phyloP scores from a whole-genome alignment of 352 stramenopile genomes.

The Phytophthora europaea region DNA sequence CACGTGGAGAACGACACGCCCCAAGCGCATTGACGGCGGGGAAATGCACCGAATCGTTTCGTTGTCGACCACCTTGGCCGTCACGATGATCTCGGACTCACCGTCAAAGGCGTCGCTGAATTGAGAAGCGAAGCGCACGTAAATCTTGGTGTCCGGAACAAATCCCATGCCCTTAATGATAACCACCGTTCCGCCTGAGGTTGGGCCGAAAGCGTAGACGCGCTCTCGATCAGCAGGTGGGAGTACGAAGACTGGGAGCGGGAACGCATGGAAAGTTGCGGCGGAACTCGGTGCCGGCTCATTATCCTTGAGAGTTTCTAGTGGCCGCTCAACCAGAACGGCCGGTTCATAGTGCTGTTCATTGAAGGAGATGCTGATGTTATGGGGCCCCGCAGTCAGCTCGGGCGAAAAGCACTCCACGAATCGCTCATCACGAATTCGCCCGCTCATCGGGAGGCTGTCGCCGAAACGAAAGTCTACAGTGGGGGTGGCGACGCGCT shows the following conservation, averaged over 20 bases:
- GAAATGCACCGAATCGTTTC: slow-evolving; percentile 64
- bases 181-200: slow-evolving; percentile 57
- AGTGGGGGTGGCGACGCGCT: slow-evolving; percentile 62
- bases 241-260: slow-evolving; percentile 65
- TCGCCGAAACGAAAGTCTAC: slow-evolving; percentile 74
- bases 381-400: slow-evolving; percentile 51
- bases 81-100: slow-evolving; percentile 53
- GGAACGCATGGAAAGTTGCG: slow-evolving; percentile 62
- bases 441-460: slow-evolving; percentile 38
- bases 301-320: slow-evolving; percentile 6
- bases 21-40: slow-evolving; percentile 42
- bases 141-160: slow-evolving; percentile 68
- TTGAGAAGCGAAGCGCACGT: slow-evolving; percentile 68
- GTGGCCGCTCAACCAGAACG: slow-evolving; percentile 7
- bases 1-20: slow-evolving; percentile 58
- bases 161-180: slow-evolving; percentile 70
- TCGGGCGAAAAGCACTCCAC: slow-evolving; percentile 77
- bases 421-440: slow-evolving; percentile 52
- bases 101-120: slow-evolving; percentile 46
- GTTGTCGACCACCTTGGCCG: slow-evolving; percentile 59
- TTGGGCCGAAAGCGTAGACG: slow-evolving; percentile 62
- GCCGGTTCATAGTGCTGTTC: slow-evolving; percentile 70
- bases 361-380: slow-evolving; percentile 71
- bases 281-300: slow-evolving; percentile 3
- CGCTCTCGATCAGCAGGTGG: slow-evolving; percentile 46